phyloP scores from a whole-genome alignment of 2,329 filamentous ascomycete species.

The Xylaria sp. region DNA sequence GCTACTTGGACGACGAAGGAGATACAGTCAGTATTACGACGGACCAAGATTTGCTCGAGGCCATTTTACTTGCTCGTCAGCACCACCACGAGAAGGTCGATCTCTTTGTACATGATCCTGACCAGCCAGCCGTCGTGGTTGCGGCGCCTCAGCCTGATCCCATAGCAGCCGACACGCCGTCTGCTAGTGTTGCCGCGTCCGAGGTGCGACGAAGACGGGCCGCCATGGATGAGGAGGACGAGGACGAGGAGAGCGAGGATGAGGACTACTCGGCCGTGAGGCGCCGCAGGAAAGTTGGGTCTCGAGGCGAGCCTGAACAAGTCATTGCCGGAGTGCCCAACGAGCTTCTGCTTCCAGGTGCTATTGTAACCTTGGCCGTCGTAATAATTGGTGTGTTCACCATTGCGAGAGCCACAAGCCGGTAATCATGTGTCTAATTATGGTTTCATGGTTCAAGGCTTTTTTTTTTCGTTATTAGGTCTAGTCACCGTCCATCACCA shows the following conservation, averaged over 20 bases:
- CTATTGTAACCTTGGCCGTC: conserved; percentile 93
- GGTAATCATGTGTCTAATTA: conserved; percentile 50
- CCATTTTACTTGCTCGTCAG: conserved; percentile 83
- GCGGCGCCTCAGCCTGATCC: conserved; percentile 62
- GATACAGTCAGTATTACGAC: conserved; percentile 98
- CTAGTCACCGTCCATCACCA: conserved; percentile 13
- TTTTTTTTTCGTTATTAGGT: conserved; percentile 10
- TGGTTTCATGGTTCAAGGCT: conserved; percentile 34
- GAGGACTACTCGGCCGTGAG: conserved; percentile 63
- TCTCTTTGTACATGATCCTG: conserved; percentile 93
- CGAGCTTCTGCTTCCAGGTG: conserved; percentile 90
- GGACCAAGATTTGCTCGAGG: conserved; percentile 90
- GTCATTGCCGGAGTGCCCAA: conserved; percentile 93
- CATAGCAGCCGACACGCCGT: conserved; percentile 57
- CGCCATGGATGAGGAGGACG: conserved; percentile 56
- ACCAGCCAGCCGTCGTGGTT: conserved; percentile 81
- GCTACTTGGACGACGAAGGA: conserved; percentile 96
- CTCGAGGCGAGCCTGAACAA: conserved; percentile 72
- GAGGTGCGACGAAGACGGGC: conserved; percentile 63
- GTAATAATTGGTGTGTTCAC: conserved; percentile 95
- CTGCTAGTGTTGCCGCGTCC: conserved; percentile 58
- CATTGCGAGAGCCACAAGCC: conserved; percentile 75
- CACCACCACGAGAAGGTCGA: conserved; percentile 91
- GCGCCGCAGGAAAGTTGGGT: conserved; percentile 59
- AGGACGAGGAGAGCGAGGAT: conserved; percentile 68